These are phyloP conservation scores for Coelastrella sp. DNA, from an alignment of 139 green algal genomes.

Conservation along the genomic window DNA sequence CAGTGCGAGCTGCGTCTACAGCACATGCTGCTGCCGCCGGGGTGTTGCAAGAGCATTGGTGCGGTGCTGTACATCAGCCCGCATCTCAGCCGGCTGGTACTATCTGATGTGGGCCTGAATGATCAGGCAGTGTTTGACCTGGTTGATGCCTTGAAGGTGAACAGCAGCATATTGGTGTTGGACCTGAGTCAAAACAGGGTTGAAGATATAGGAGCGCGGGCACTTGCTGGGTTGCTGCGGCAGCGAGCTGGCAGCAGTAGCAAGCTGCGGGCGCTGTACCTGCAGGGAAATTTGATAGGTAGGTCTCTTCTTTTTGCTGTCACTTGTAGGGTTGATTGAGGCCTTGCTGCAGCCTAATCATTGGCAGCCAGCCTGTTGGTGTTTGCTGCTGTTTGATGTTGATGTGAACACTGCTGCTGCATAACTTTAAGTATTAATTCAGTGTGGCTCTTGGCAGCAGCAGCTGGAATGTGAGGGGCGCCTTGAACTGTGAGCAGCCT, in stretches of 20 bases:
- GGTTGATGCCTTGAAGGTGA: slow-evolving; percentile 32
- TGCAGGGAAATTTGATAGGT: slow-evolving; percentile 23
- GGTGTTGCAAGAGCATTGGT: slow-evolving; percentile 28
- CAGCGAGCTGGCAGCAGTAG: background rate
- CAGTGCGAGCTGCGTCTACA: background rate
- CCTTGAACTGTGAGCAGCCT: too few species aligned
- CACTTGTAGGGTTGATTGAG: too few species aligned
- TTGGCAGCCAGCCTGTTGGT: too few species aligned
- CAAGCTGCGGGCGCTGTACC: background rate
- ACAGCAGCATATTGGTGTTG: slow-evolving; percentile 9
- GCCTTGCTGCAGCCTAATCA: too few species aligned
- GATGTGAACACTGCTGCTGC: too few species aligned
- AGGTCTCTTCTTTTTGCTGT: background rate
- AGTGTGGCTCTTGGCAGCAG: too few species aligned
- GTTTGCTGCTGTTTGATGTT: too few species aligned
- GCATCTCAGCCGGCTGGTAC: background rate
- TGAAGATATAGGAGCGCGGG: slow-evolving; percentile 17
- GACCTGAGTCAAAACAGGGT: slow-evolving; percentile 20
- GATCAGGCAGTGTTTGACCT: slow-evolving; percentile 24
- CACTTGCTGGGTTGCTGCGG: slow-evolving; percentile 7
- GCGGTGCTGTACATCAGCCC: slow-evolving; percentile 24
- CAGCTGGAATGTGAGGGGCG: too few species aligned
- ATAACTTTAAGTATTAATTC: too few species aligned
- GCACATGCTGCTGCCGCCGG: slow-evolving; percentile 9
- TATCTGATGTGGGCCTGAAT: background rate